phyloP scores from a whole-genome alignment of 73 alveolate genomes.

The Paramecium primaurelia region DNA sequence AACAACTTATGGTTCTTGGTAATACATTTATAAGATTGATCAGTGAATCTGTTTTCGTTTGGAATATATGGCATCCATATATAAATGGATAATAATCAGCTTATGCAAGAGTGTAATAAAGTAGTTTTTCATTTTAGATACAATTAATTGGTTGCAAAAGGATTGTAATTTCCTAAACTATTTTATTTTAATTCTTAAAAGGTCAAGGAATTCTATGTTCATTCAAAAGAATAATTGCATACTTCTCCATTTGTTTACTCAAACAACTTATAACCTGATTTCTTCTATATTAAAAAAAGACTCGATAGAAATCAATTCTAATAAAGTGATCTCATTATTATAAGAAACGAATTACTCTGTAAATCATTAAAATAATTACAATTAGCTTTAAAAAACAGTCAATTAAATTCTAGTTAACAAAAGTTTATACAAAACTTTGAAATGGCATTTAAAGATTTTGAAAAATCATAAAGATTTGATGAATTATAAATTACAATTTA shows the following conservation, averaged over 20 bases:
- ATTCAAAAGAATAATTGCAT: background rate
- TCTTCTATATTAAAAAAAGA: background rate
- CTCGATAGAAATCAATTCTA: background rate
- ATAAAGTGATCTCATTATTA: background rate
- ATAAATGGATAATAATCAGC: background rate
- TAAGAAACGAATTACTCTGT: background rate
- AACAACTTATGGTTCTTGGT: slow-evolving; percentile 10
- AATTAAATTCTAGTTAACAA: background rate
- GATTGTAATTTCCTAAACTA: background rate
- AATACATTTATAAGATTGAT: background rate
- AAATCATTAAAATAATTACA: background rate
- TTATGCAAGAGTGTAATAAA: background rate
- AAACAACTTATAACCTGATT: background rate
- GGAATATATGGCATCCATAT: slow-evolving; percentile 44
- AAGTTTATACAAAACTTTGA: background rate
- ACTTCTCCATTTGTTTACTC: background rate
- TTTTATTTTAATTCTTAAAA: background rate
- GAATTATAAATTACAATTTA: background rate
- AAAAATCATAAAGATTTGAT: background rate
- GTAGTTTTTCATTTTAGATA: background rate
- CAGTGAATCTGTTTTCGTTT: slow-evolving; percentile 23
- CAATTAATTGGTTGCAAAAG: background rate
- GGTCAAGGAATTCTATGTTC: background rate
- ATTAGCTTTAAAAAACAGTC: background rate
- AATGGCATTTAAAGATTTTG: background rate